phyloP scores from a whole-genome alignment of 202 grass and related monocot species.

The Schoenoplectus triqueter region DNA sequence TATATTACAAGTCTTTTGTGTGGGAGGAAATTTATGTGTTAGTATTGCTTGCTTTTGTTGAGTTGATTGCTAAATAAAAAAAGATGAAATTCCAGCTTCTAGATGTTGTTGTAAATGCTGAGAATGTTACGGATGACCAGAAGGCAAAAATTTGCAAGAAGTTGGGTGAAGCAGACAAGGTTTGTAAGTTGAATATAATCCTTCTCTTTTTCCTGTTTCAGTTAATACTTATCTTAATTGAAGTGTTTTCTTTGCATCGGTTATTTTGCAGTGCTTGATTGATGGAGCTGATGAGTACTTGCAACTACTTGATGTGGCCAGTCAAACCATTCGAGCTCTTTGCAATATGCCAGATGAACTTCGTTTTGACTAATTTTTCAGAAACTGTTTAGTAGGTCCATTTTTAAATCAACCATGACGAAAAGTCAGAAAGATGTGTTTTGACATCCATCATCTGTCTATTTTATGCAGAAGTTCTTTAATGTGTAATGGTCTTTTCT shows the following conservation, averaged over 20 bases:
- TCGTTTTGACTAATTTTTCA: conserved; percentile 25
- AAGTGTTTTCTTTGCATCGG: conserved; percentile 1
- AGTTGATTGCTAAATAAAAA: conserved; percentile 40
- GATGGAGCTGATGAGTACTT: conserved; percentile 95
- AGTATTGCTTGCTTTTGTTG: conserved; percentile 9
- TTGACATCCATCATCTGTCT: background rate
- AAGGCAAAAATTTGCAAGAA: conserved; percentile 97
- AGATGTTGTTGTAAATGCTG: conserved; percentile 65
- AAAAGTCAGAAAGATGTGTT: conserved; percentile 4
- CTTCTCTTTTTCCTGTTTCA: background rate
- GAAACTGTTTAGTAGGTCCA: background rate
- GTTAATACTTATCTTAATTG: conserved; percentile 37
- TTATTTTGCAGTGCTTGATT: conserved; percentile 73
- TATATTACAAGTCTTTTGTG: background rate
- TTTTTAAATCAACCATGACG: background rate
- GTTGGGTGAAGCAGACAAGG: conserved; percentile 94
- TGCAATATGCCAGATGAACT: conserved; percentile 78
- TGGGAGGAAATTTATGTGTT: background rate
- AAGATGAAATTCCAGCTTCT: conserved; percentile 61
- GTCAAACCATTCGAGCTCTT: conserved; percentile 71
- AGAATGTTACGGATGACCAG: conserved; percentile 82
- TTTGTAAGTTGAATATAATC: conserved; percentile 46
- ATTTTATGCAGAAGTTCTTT: background rate
- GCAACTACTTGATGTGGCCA: conserved; percentile 80
- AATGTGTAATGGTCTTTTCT: background rate